These are phyloP conservation scores for Schizosaccharomyces pombe DNA, from an alignment of 805 yeast genomes.

Conservation along the genomic window DNA sequence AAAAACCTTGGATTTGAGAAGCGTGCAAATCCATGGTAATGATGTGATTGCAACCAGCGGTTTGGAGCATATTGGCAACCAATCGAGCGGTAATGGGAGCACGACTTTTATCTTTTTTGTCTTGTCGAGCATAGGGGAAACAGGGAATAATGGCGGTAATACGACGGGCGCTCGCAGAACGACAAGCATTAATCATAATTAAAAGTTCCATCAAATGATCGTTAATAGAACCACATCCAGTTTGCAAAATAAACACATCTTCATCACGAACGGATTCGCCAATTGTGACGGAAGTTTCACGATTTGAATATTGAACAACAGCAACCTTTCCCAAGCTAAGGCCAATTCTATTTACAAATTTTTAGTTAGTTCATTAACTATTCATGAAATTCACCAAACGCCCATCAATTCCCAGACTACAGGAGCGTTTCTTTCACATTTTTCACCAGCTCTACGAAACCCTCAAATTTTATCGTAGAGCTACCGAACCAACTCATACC, in stretches of 20 bases:
- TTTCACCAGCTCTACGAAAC: too few species aligned
- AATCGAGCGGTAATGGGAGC: constrained; percentile 93
- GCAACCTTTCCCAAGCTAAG: constrained; percentile 48
- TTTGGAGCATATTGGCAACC: constrained; percentile 71
- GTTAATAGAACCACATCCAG: constrained; percentile 67
- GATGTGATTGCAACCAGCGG: constrained; percentile 89
- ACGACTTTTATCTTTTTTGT: constrained; percentile 81
- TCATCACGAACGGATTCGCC: constrained; percentile 81
- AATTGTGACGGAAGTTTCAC: constrained; percentile 69
- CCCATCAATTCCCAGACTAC: constrained; percentile 1
- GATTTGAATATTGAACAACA: constrained; percentile 66
- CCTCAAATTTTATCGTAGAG: too few species aligned
- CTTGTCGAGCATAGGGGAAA: constrained; percentile 94
- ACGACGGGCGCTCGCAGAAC: constrained; percentile 82
- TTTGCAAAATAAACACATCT: constrained; percentile 33
- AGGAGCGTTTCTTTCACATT: too few species aligned
- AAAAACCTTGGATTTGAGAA: constrained; percentile 92
- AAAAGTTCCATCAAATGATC: constrained; percentile 71
- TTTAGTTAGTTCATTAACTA: neutral
- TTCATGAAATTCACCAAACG: neutral
- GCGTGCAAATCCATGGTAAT: constrained; percentile 95
- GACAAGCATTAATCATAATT: constrained; percentile 80
- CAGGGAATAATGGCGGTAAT: constrained; percentile 88
- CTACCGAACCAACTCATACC: too few species aligned
- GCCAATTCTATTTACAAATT: constrained; percentile 23